Evolutionary conservation across 2,329 filamentous ascomycete species (phyloP).

Genomic region (Fusarium sp.): DNA sequence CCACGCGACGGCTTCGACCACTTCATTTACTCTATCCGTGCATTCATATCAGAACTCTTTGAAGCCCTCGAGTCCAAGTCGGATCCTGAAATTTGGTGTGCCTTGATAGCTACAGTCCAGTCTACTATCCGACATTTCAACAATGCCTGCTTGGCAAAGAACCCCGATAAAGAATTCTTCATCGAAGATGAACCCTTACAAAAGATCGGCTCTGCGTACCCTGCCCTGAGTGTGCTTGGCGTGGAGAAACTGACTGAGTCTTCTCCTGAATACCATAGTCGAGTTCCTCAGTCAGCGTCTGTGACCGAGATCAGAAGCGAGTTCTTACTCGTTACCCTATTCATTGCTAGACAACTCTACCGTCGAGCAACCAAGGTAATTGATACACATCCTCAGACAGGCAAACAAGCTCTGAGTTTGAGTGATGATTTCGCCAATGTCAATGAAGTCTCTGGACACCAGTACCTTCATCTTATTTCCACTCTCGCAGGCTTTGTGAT

Average conservation of each 20-base stretch:
- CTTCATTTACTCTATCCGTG: slow-evolving; percentile 55
- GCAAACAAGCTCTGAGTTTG: slow-evolving; percentile 45
- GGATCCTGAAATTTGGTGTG: slow-evolving; percentile 52
- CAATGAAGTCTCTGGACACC: slow-evolving; percentile 46
- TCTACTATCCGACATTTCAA: slow-evolving; percentile 52
- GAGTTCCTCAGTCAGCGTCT: slow-evolving; percentile 21
- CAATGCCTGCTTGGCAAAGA: slow-evolving; percentile 54
- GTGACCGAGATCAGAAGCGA: slow-evolving; percentile 50
- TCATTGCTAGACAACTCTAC: slow-evolving; percentile 56
- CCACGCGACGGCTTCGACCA: slow-evolving; percentile 51
- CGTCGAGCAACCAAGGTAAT: slow-evolving; percentile 52
- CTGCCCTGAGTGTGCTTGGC: slow-evolving; percentile 42
- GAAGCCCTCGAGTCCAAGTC: slow-evolving; percentile 50
- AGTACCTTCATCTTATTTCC: slow-evolving; percentile 54
- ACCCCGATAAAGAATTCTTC: slow-evolving; percentile 34
- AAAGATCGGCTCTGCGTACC: slow-evolving; percentile 46
- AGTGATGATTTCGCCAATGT: slow-evolving; percentile 49
- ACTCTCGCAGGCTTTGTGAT: slow-evolving; percentile 53
- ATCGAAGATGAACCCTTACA: slow-evolving; percentile 39
- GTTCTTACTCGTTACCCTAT: slow-evolving; percentile 56
- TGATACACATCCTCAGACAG: slow-evolving; percentile 32
- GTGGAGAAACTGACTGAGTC: slow-evolving; percentile 1
- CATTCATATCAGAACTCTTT: slow-evolving; percentile 52
- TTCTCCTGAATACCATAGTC: not conserved
- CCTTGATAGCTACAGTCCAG: slow-evolving; percentile 54